Conservation (phyloP, 1,284 basidiomycete genomes). For the Xerocomus amazonicus region DNA sequence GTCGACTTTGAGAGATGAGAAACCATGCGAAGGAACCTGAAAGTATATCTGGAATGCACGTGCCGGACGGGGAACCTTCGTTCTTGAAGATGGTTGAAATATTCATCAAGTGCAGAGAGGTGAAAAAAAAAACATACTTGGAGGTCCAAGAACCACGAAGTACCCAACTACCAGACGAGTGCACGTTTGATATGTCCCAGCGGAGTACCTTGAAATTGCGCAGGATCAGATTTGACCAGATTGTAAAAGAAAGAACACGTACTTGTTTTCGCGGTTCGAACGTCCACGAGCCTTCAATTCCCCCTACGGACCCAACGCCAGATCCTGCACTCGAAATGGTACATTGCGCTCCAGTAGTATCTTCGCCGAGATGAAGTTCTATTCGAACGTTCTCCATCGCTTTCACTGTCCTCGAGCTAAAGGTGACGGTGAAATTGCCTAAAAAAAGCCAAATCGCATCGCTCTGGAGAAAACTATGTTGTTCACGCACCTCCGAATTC, state of each 20-base stretch:
- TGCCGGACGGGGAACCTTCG: slow-evolving; percentile 48
- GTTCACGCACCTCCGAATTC: slow-evolving; percentile 56
- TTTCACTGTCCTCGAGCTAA: slow-evolving; percentile 64
- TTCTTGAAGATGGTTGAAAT: slow-evolving; percentile 22
- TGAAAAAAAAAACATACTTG: slow-evolving; percentile 40
- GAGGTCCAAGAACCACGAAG: slow-evolving; percentile 77
- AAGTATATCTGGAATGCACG: slow-evolving; percentile 73
- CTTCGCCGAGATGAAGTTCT: slow-evolving; percentile 72
- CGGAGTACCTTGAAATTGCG: slow-evolving; percentile 48
- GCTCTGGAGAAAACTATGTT: not conserved
- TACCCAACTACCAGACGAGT: slow-evolving; percentile 66
- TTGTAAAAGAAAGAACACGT: not conserved
- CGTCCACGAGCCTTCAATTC: slow-evolving; percentile 59
- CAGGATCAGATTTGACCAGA: not conserved
- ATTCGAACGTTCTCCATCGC: slow-evolving; percentile 69
- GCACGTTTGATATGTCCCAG: slow-evolving; percentile 74
- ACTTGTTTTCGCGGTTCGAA: slow-evolving; percentile 73
- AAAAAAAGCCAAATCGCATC: not conserved
- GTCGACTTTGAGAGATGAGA: slow-evolving; percentile 81
- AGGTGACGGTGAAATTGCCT: slow-evolving; percentile 71
- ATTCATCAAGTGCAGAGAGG: not conserved
- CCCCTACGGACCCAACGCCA: slow-evolving; percentile 41
- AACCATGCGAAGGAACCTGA: slow-evolving; percentile 68
- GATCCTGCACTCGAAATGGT: slow-evolving; percentile 57
- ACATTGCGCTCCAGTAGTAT: slow-evolving; percentile 65